These are phyloP conservation scores for Geosmithia morbida DNA, from an alignment of 2,329 filamentous ascomycete genomes.

Conservation along the genomic window DNA sequence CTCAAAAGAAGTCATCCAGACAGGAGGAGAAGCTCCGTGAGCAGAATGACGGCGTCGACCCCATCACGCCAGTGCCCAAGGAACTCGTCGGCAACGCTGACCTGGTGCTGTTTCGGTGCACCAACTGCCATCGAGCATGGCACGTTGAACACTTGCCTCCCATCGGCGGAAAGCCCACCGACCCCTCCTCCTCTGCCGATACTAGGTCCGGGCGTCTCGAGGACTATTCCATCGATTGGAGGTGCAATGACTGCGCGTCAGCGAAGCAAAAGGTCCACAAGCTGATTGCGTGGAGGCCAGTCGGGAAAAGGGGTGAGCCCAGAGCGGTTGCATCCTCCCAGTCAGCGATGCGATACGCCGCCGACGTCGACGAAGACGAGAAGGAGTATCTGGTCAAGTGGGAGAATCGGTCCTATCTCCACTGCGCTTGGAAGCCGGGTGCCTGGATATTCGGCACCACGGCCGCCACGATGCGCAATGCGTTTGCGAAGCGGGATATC, in stretches of 20 bases:
- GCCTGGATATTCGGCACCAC: conserved; percentile 73
- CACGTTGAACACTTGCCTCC: conserved; percentile 73
- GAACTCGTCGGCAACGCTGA: conserved; percentile 58
- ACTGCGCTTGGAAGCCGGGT: conserved; percentile 77
- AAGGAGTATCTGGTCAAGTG: conserved; percentile 92
- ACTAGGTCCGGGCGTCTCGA: conserved; percentile 38
- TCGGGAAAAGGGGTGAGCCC: conserved; percentile 22
- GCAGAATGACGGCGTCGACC: conserved; percentile 67
- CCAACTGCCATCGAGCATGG: conserved; percentile 60
- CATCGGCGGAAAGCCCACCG: conserved; percentile 13
- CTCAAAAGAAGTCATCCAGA: conserved; percentile 53
- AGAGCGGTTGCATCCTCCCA: conserved; percentile 1
- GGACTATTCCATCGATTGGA: conserved; percentile 64
- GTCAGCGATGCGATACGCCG: conserved; percentile 6
- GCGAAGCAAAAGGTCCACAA: conserved; percentile 52
- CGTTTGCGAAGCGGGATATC: conserved; percentile 60
- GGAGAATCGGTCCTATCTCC: conserved; percentile 65
- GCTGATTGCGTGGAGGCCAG: conserved; percentile 81
- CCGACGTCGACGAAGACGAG: conserved; percentile 45
- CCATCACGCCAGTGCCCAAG: conserved; percentile 48
- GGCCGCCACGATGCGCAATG: conserved; percentile 46
- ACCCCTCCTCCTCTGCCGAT: conserved; percentile 9
- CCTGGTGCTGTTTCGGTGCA: conserved; percentile 74
- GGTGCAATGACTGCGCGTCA: conserved; percentile 63
- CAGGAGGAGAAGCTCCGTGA: conserved; percentile 75